These are phyloP conservation scores for Alternaria triticimaculans DNA, from an alignment of 2,329 filamentous ascomycete species.

Conservation along the genomic window DNA sequence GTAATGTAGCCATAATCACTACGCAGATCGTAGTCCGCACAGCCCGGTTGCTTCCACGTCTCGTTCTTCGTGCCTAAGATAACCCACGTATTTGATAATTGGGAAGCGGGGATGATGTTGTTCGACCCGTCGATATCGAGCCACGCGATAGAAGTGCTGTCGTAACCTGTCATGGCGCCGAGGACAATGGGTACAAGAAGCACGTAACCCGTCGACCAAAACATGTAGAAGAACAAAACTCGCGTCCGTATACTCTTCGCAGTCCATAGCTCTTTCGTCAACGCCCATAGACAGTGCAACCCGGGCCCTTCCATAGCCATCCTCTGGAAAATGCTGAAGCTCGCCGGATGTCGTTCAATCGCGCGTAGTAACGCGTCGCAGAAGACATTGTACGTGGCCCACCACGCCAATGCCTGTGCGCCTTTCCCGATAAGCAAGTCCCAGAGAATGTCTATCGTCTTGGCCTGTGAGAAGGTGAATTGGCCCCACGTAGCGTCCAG, in stretches of 20 bases:
- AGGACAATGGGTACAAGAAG: conserved; percentile 42
- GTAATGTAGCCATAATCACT: neutral
- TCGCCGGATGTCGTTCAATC: conserved; percentile 45
- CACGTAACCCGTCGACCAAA: conserved; percentile 39
- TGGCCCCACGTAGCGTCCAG: conserved; percentile 33
- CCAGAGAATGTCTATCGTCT: conserved; percentile 47
- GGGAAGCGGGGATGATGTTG: conserved; percentile 35
- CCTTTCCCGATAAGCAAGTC: conserved; percentile 45
- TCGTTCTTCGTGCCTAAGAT: conserved; percentile 17
- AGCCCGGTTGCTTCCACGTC: conserved; percentile 19
- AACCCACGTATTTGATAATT: conserved; percentile 9
- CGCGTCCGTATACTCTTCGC: conserved; percentile 30
- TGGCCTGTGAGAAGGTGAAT: conserved; percentile 41
- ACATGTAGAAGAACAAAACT: conserved; percentile 38
- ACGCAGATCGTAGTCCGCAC: neutral
- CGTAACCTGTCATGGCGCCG: conserved; percentile 49
- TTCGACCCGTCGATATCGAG: conserved; percentile 31
- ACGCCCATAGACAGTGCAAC: conserved; percentile 29
- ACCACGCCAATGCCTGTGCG: conserved; percentile 40
- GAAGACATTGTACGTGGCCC: conserved; percentile 41
- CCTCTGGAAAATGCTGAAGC: conserved; percentile 44
- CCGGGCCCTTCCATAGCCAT: conserved; percentile 39
- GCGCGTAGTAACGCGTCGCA: conserved; percentile 41
- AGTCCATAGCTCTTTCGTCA: conserved; percentile 35
- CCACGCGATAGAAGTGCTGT: conserved; percentile 35